Evolutionary conservation across 306 rosid species (phyloP).

Genomic region (Rosa rugosa): DNA sequence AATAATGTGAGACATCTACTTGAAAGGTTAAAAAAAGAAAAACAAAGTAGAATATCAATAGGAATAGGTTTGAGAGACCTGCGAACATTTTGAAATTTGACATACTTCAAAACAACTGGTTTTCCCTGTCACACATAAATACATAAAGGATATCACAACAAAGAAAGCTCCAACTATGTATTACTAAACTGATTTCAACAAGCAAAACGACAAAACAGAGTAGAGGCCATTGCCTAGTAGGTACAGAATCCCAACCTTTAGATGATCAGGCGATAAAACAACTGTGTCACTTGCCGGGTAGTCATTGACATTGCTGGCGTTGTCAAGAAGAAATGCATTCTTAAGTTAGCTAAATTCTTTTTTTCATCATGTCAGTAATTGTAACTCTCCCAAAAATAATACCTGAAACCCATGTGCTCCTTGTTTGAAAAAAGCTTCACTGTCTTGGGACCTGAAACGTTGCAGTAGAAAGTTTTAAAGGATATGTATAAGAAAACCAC

Average conservation of each 20-base stretch:
- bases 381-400: slow-evolving; percentile 22
- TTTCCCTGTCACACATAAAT: slow-evolving; percentile 60
- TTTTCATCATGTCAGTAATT: slow-evolving; percentile 12
- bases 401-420: slow-evolving; percentile 99
- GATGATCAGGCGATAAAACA: slow-evolving; percentile 64
- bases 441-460: slow-evolving; percentile 76
- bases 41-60: slow-evolving; percentile 14
- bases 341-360: slow-evolving; percentile 17
- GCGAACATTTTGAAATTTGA: slow-evolving; percentile 95
- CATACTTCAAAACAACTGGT: slow-evolving; percentile 75
- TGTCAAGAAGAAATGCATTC: slow-evolving; percentile 31
- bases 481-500: background rate
- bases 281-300: slow-evolving; percentile 78
- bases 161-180: slow-evolving; percentile 9
- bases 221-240: background rate
- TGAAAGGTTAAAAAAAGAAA: background rate
- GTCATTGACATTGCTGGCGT: slow-evolving; percentile 83
- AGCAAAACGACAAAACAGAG: background rate
- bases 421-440: slow-evolving; percentile 88
- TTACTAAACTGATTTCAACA: background rate
- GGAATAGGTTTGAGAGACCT: slow-evolving; percentile 49
- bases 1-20: slow-evolving; percentile 20
- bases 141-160: slow-evolving; percentile 13
- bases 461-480: background rate
- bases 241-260: slow-evolving; percentile 49